Evolutionary conservation across 2,329 filamentous ascomycete genomes (phyloP), one percentile per base, ranked within the genome.

Genomic region (Leptographium wingfieldii): DNA sequence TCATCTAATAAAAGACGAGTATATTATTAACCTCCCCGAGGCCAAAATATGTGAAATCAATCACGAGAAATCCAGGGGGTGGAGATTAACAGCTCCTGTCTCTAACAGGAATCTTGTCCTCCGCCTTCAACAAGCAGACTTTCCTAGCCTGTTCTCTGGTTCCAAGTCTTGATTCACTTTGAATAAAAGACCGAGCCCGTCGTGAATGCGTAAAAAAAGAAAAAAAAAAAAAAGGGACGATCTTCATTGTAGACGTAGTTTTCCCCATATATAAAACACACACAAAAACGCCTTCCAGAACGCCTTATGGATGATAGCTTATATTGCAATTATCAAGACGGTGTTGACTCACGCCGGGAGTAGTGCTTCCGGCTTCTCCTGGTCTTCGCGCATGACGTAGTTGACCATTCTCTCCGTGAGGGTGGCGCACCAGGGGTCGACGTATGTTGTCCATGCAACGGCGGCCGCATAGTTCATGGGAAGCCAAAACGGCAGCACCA

Each of bases 371-470:
- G 62, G 53, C 63, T 68, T 67, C 61, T 69, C 67, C 11, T 60
- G 48, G 12, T 59, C 57, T 4, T 64, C 64, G 53, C 60, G 54
- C 46, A 60, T 51, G 31, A 68, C 63, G 19, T 64, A 64, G 16
- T 60, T 57, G 9, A 68, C 69, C n/a, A 70, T 51, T 43, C 61
- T 71, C 65, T 77, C 73, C 1, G 77, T 77, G n/a, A 74, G 61
- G 31, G 68, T 69, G 14, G 73, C 75, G 62, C 75, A 81, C 66
- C 74, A 76, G 0, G 79, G 78, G 66, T 83, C 80, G 22, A 83
- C 74, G 55, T 79, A 76, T 5, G 70, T 73, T 14, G 77, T 80
- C 80, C 80, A 83, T 0, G 77, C 65, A 65, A 76, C 73, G 3
- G 77, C 77, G 14, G 70, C 65, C 10, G 69, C 72, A 60, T 80